Percentiles rank a stretch among this genome's conserved stretches.
Evolutionary conservation across 352 stramenopile species (phyloP).

Genomic region (Globisporangium carolinianum): DNA sequence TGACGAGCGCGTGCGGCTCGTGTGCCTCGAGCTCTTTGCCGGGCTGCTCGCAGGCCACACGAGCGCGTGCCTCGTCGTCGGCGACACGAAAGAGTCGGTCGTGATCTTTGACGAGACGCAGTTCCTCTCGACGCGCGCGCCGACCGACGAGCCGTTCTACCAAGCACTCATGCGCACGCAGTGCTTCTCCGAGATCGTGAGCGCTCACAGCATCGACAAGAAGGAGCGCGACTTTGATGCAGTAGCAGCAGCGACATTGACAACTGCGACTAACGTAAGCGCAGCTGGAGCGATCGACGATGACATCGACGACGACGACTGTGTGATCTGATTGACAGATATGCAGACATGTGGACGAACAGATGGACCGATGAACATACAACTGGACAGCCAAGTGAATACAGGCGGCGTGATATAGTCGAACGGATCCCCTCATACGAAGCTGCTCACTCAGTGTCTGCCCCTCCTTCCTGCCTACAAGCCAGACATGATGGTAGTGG

Average conservation of each 20-base stretch:
- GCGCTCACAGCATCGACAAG: conserved; percentile 64
- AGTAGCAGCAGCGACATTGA: background rate
- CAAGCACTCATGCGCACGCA: conserved; percentile 63
- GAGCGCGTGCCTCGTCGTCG: conserved; percentile 71
- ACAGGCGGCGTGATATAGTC: background rate
- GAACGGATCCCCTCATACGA: background rate
- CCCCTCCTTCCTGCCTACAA: no score
- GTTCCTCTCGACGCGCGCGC: conserved; percentile 56
- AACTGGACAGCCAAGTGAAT: background rate
- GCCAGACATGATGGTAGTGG: no score
- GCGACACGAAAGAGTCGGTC: conserved; percentile 80
- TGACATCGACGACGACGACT: conserved; percentile 29
- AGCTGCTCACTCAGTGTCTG: no score
- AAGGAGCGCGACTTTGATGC: conserved; percentile 15
- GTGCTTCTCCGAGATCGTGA: conserved; percentile 83
- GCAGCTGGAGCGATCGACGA: conserved; percentile 8
- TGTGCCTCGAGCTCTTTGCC: conserved; percentile 67
- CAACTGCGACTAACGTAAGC: background rate
- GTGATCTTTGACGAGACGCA: conserved; percentile 85
- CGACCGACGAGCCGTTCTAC: conserved; percentile 60
- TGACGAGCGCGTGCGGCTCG: conserved; percentile 43
- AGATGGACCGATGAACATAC: background rate
- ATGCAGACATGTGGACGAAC: background rate
- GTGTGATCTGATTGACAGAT: conserved; percentile 26
- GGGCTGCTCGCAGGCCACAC: conserved; percentile 59